Conservation (phyloP, 176 grass and related monocot genomes). For the Musa acuminata region DNA sequence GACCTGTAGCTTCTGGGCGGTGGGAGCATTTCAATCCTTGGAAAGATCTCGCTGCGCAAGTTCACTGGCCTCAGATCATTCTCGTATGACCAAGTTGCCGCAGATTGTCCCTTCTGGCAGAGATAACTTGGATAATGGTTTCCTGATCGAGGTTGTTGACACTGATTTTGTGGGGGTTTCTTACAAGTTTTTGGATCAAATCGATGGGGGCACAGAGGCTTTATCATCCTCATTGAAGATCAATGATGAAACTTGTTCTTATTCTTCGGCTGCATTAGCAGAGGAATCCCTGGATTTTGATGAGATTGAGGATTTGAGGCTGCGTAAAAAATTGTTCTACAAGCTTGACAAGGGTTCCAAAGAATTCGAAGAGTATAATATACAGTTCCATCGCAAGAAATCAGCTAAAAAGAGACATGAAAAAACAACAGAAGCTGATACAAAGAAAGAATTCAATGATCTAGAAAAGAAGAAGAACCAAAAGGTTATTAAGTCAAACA, state of each 20-base stretch:
- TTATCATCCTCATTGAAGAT: not conserved
- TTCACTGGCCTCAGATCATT: not conserved
- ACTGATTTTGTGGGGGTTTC: constrained; percentile 33
- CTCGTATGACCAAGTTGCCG: not conserved
- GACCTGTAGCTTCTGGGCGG: not conserved
- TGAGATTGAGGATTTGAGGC: constrained; percentile 59
- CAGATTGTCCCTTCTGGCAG: constrained; percentile 16
- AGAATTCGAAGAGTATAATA: constrained; percentile 54
- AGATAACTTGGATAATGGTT: constrained; percentile 19
- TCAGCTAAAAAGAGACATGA: constrained; percentile 13
- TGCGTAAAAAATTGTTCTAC: constrained; percentile 53
- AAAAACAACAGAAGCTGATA: constrained; percentile 3
- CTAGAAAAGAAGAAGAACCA: constrained; percentile 15
- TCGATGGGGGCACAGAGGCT: not conserved
- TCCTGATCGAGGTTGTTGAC: constrained; percentile 36
- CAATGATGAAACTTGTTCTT: constrained; percentile 1
- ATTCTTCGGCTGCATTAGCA: not conserved
- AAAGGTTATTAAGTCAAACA: not conserved
- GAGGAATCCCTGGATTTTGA: constrained; percentile 20
- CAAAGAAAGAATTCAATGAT: constrained; percentile 28
- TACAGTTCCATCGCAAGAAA: constrained; percentile 29
- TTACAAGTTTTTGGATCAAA: not conserved
- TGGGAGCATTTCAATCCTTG: not conserved
- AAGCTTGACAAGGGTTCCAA: constrained; percentile 49
- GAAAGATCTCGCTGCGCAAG: not conserved